phyloP scores from a whole-genome alignment of 108 stramenopile species.

The Pseudonitzschia multistriata region DNA sequence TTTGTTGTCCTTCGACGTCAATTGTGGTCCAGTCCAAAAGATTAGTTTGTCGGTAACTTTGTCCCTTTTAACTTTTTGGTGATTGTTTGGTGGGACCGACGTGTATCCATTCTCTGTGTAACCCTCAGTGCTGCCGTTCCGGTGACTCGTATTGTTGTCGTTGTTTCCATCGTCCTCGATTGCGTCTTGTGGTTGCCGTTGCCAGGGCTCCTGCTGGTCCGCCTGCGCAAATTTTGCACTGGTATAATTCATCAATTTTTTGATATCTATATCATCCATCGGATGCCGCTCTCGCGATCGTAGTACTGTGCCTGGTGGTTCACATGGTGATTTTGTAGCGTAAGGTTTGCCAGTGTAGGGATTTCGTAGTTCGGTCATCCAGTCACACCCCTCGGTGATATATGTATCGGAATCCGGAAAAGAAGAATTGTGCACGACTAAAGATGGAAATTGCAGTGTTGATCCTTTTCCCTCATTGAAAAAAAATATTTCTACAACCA shows the following conservation, averaged over 20 bases:
- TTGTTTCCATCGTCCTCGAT: background rate
- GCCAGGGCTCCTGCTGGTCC: slow-evolving; percentile 19
- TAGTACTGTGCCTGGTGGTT: slow-evolving; percentile 33
- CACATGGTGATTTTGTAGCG: slow-evolving; percentile 42
- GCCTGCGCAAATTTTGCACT: slow-evolving; percentile 23
- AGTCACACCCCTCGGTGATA: slow-evolving; percentile 51
- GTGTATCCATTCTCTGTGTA: background rate
- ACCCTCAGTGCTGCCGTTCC: background rate
- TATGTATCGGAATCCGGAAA: slow-evolving; percentile 17
- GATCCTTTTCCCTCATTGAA: slow-evolving; percentile 47
- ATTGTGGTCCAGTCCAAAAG: background rate
- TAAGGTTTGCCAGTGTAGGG: slow-evolving; percentile 32
- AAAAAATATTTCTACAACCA: slow-evolving; percentile 40
- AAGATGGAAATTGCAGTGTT: slow-evolving; percentile 33
- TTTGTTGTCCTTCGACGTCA: background rate
- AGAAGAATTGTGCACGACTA: background rate
- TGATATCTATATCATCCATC: background rate
- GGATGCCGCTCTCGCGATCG: slow-evolving; percentile 2
- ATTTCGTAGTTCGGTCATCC: slow-evolving; percentile 41
- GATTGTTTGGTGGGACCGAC: background rate
- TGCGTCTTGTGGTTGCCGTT: background rate
- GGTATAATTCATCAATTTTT: slow-evolving; percentile 16
- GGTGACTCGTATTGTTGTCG: background rate
- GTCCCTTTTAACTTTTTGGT: background rate
- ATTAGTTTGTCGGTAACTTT: background rate